Evolutionary conservation across 306 rosid genomes (phyloP).

Genomic region (Cucurbita pepo): DNA sequence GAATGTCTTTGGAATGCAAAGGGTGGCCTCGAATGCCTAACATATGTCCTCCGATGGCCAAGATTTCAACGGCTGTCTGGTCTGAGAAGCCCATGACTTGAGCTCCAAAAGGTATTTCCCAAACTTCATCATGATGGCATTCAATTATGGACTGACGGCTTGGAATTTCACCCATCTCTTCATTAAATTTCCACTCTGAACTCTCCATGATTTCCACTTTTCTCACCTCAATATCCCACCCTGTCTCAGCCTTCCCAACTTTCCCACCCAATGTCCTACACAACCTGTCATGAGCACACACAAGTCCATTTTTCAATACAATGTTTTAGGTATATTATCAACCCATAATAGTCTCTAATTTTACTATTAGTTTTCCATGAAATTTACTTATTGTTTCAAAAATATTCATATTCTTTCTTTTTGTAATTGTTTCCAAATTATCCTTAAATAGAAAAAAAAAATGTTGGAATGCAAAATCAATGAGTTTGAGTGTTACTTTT

Average conservation of each 20-base stretch:
- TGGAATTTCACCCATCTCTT: conserved; percentile 22
- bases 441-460: no score
- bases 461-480: no score
- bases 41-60: conserved; percentile 33
- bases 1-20: conserved; percentile 46
- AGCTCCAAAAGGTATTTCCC: conserved; percentile 48
- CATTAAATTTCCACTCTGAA: not conserved
- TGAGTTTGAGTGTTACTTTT: no score
- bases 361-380: not conserved
- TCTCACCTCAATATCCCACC: conserved; percentile 16
- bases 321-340: not conserved
- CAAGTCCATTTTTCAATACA: not conserved
- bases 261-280: conserved; percentile 69
- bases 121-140: conserved; percentile 55
- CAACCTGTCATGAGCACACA: conserved; percentile 14
- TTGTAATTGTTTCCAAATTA: no score
- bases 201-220: conserved; percentile 10
- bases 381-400: no score
- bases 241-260: conserved; percentile 32
- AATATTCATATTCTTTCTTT: no score
- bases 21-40: conserved; percentile 75
- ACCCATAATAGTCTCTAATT: not conserved
- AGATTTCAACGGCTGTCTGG: conserved; percentile 57
- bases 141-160: conserved; percentile 29
- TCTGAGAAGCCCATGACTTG: conserved; percentile 44